Conservation (phyloP, 2,329 filamentous ascomycete genomes). For the Coccinonectria pachysandricola region DNA sequence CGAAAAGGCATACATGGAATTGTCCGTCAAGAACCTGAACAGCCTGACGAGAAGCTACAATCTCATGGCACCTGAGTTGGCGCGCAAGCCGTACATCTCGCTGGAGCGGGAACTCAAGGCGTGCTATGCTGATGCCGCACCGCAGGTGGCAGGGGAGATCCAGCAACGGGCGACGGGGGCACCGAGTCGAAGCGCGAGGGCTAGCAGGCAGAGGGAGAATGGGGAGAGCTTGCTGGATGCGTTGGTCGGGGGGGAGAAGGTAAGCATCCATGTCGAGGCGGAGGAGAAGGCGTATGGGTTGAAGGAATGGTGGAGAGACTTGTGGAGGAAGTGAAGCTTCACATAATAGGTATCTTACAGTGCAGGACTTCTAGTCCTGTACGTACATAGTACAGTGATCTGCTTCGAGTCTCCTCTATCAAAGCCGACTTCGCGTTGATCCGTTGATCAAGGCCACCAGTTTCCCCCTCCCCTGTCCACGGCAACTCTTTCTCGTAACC, state of each 20-base stretch:
- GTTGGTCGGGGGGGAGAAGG: constrained; percentile 40
- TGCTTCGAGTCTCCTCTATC: too few species aligned
- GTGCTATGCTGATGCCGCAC: constrained; percentile 82
- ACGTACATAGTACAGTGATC: too few species aligned
- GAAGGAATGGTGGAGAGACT: constrained; percentile 78
- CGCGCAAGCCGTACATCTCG: constrained; percentile 85
- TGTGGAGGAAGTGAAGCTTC: constrained; percentile 51
- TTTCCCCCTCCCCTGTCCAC: too few species aligned
- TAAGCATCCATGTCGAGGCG: constrained; percentile 62
- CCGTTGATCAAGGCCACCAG: too few species aligned
- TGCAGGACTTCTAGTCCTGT: too few species aligned
- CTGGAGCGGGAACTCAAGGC: constrained; percentile 70
- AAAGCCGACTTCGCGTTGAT: too few species aligned
- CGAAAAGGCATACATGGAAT: constrained; percentile 64
- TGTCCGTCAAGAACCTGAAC: constrained; percentile 73
- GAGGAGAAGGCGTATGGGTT: constrained; percentile 71
- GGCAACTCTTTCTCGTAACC: too few species aligned
- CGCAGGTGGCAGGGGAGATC: constrained; percentile 62
- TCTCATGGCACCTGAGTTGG: constrained; percentile 82
- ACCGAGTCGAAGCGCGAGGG: constrained; percentile 22
- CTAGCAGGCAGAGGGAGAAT: constrained; percentile 20
- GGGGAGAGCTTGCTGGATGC: constrained; percentile 49
- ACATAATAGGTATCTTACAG: too few species aligned
- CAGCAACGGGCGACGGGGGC: constrained; percentile 50
- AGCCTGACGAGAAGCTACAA: constrained; percentile 78